These are phyloP conservation scores for Globisporangium megalacanthum DNA, from an alignment of 352 stramenopile genomes.

Conservation along the genomic window DNA sequence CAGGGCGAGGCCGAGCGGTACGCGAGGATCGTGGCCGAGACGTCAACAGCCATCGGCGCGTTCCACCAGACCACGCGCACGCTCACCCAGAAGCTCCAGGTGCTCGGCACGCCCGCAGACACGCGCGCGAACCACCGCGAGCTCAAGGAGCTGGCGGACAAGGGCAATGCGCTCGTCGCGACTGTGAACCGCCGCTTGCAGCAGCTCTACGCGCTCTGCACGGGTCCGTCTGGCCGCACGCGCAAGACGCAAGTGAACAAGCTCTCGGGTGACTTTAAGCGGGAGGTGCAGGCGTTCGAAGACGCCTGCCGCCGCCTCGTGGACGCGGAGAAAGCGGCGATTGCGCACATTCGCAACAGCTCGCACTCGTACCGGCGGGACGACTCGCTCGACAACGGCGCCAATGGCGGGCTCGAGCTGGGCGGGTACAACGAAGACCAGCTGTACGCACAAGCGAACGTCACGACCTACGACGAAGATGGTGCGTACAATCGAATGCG, in stretches of 20 bases:
- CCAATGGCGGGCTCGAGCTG: constrained; percentile 19
- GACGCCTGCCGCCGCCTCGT: constrained; percentile 46
- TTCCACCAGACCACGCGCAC: constrained; percentile 55
- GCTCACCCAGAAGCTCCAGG: constrained; percentile 55
- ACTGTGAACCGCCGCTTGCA: constrained; percentile 56
- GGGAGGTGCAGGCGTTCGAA: constrained; percentile 52
- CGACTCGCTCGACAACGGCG: constrained; percentile 20
- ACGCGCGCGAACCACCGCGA: constrained; percentile 56
- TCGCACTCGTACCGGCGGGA: constrained; percentile 45
- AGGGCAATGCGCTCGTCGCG: constrained; percentile 48
- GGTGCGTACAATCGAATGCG: constrained; percentile 21
- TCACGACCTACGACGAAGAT: constrained; percentile 59
- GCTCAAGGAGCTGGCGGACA: constrained; percentile 52
- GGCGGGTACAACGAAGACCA: constrained; percentile 64
- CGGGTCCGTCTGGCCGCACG: constrained; percentile 26
- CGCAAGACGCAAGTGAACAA: constrained; percentile 56
- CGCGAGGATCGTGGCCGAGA: constrained; percentile 46
- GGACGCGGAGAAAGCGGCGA: constrained; percentile 34
- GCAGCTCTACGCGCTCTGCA: constrained; percentile 25
- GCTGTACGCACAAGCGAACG: constrained; percentile 58
- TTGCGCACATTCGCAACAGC: constrained; percentile 44
- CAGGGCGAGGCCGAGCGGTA: constrained; percentile 45
- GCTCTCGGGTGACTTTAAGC: constrained; percentile 57
- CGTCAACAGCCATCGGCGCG: constrained; percentile 44
- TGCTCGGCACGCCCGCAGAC: constrained; percentile 53